A percentile compares a stretch with the other conserved stretches of the same genome.
phyloP scores from a whole-genome alignment of 352 stramenopile species.

The Phytopythium mirpurense region DNA sequence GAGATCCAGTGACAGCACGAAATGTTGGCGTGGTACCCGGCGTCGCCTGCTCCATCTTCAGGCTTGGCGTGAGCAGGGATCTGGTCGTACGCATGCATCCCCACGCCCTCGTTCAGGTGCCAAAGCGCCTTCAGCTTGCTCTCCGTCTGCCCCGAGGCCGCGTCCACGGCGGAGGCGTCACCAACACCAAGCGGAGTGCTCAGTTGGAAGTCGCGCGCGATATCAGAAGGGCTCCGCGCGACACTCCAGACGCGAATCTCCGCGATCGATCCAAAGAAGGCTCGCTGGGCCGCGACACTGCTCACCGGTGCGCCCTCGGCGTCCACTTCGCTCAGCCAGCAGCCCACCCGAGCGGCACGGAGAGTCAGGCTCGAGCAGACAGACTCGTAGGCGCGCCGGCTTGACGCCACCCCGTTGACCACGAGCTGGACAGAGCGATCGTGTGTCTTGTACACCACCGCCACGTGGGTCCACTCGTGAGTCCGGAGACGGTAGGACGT shows the following conservation, averaged over 20 bases:
- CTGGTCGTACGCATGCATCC: conserved; percentile 50
- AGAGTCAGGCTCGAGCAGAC: conserved; percentile 44
- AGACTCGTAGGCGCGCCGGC: conserved; percentile 34
- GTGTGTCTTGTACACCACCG: conserved; percentile 41
- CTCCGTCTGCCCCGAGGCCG: neutral
- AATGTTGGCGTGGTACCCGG: conserved; percentile 37
- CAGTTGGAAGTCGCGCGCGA: conserved; percentile 59
- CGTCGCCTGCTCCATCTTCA: conserved; percentile 13
- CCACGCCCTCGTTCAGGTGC: conserved; percentile 76
- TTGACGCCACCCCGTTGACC: conserved; percentile 45
- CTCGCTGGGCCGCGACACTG: conserved; percentile 36
- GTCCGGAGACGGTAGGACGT: conserved; percentile 38
- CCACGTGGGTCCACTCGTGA: conserved; percentile 67
- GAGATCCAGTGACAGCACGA: conserved; percentile 63
- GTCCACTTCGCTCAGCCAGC: conserved; percentile 58
- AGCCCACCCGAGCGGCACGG: conserved; percentile 52
- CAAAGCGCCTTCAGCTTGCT: conserved; percentile 44
- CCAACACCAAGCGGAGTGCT: conserved; percentile 39
- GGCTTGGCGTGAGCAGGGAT: conserved; percentile 5
- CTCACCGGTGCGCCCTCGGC: conserved; percentile 26
- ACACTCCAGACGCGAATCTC: conserved; percentile 74
- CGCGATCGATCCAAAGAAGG: conserved; percentile 68
- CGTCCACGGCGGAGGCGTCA: neutral
- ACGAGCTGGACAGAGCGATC: conserved; percentile 26
- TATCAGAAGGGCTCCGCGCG: conserved; percentile 28